These are phyloP conservation scores for Neonectria sp. DNA, from an alignment of 2,329 filamentous ascomycete genomes.

Conservation along the genomic window DNA sequence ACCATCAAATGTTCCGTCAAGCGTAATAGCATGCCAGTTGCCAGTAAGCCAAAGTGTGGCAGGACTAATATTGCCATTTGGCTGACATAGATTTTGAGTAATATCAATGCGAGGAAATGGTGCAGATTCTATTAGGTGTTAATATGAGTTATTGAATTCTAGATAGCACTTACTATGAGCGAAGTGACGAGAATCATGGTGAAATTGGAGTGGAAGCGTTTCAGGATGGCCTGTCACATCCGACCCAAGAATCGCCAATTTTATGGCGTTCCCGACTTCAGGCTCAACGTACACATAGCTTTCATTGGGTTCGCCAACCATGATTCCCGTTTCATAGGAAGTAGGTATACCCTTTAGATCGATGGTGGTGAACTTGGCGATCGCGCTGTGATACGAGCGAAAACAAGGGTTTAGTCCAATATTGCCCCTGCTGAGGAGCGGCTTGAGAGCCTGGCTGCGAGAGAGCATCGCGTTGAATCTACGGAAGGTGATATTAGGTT, in stretches of 20 bases:
- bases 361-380: conserved; percentile 32
- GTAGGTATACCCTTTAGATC: conserved; percentile 21
- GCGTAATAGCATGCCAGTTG: conserved; percentile 42
- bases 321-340: conserved; percentile 31
- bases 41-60: conserved; percentile 42
- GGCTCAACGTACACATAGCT: conserved; percentile 32
- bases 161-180: conserved; percentile 17
- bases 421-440: neutral
- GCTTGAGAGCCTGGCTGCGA: neutral
- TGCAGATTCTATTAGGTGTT: conserved; percentile 11
- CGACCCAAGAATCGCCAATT: conserved; percentile 17
- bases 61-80: conserved; percentile 26
- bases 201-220: conserved; percentile 28
- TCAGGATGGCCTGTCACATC: neutral
- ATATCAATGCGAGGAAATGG: conserved; percentile 36
- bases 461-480: neutral
- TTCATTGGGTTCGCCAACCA: conserved; percentile 29
- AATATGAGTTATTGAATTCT: conserved; percentile 1
- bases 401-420: neutral
- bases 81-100: conserved; percentile 25
- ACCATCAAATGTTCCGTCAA: conserved; percentile 40
- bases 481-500: neutral
- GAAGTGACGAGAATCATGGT: conserved; percentile 23
- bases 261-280: conserved; percentile 34
- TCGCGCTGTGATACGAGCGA: conserved; percentile 28